phyloP scores from a whole-genome alignment of 768 basidiomycete genomes.

The Rhodosporidiobolus odoratus region DNA sequence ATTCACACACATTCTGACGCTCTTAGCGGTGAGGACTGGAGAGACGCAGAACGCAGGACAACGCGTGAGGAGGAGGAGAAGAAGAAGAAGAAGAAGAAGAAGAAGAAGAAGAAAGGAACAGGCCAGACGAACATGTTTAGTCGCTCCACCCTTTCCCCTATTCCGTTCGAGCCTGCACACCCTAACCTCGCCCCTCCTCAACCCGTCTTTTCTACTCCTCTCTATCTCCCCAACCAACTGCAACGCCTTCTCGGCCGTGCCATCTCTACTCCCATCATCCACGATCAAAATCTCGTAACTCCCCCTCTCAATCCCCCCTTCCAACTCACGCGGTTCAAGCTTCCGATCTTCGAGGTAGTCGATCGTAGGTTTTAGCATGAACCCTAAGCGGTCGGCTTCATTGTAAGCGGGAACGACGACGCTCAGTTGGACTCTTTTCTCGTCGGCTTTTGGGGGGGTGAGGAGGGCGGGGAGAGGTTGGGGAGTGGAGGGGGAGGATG shows the following conservation, averaged over 20 bases:
- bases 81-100: neutral
- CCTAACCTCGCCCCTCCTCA: conserved; percentile 54
- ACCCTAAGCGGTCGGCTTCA: conserved; percentile 71
- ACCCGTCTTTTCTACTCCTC: conserved; percentile 46
- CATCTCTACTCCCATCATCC: conserved; percentile 82
- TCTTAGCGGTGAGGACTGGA: no score
- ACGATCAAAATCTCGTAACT: conserved; percentile 74
- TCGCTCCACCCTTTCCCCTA: conserved; percentile 86
- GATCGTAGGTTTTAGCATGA: conserved; percentile 69
- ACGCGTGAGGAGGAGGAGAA: no score
- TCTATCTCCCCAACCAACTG: conserved; percentile 57
- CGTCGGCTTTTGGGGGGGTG: conserved; percentile 48
- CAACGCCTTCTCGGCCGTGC: conserved; percentile 63
- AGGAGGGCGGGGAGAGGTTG: conserved; percentile 53
- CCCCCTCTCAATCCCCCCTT: neutral
- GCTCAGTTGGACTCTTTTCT: conserved; percentile 59
- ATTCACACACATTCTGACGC: no score
- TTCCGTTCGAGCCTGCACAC: conserved; percentile 74
- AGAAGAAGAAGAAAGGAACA: neutral
- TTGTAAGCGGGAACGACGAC: conserved; percentile 90
- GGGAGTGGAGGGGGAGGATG: conserved; percentile 54
- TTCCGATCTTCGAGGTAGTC: conserved; percentile 58
- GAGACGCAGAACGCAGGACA: no score
- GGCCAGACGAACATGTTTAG: conserved; percentile 61
- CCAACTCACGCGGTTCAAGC: conserved; percentile 32